Evolutionary conservation across 1,284 basidiomycete genomes (phyloP), one percentile per base, ranked within the genome.

Genomic region (Cryptococcus sp.): DNA sequence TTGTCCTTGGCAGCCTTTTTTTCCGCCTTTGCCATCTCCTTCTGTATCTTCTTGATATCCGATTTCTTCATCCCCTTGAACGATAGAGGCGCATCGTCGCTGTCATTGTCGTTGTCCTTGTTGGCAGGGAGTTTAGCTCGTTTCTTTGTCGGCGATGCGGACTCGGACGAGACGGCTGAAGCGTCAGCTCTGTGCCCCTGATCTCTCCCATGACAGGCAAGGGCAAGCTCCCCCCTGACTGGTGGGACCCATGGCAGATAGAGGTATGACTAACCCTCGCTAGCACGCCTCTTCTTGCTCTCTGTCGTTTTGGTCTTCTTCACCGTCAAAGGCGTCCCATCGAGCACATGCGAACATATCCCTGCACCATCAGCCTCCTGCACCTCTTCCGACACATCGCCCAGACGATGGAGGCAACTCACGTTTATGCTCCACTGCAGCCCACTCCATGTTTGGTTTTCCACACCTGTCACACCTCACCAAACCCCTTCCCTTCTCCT

Each of bases 401-500:
- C 32, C 34, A 23, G 24, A 4, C 43, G 39, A 6, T 32, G 2
- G 5, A 12, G 25, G 31, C 21, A 26, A 75, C 78, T 61, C 62
- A 90, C 89, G 80, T 56, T 79, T 74, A 69, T 94, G 89, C 35
- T 89, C 85, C 2, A 74, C 73, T 39, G 85, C 76, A n/a, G 82
- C 83, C 63, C 82, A 87, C 48, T 82, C 79, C 31, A 91, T 75
- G 9, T 89, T 74, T 0, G 84, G 82, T 66, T 88, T 89, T 36
- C 74, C 76, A 67, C 89, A 94, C 24, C 87, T 82, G 43, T 74
- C 79, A 71, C 89, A 94, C 52, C 79, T 81, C 41, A 86, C 80
- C 19, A 91, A 70, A 21, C 85, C 86, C 39, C 86, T 79, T 47
- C 71, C 86, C 76, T 21, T 78, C 76, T 72, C 68, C 14, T 47